phyloP scores from a whole-genome alignment of 495 filamentous ascomycete species.

The Cairneyella variabilis region DNA sequence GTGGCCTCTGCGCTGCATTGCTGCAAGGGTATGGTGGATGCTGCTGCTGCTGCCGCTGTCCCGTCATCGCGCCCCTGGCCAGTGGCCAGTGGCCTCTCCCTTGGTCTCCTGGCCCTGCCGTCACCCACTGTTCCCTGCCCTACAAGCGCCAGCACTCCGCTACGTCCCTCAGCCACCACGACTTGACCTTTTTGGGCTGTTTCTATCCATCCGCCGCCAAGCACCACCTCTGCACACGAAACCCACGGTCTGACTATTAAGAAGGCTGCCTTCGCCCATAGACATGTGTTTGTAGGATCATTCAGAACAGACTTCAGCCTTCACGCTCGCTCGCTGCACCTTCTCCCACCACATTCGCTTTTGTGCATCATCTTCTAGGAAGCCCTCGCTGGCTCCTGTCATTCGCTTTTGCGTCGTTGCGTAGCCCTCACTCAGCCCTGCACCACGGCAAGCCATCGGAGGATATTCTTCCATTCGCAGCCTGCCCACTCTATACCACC shows the following conservation, averaged over 20 bases:
- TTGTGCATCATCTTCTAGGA: constrained; percentile 34
- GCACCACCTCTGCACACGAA: constrained; percentile 2
- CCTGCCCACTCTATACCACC: constrained; percentile 6
- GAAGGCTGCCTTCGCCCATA: constrained; percentile 5
- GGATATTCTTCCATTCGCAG: constrained; percentile 5
- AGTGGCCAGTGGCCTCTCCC: background rate
- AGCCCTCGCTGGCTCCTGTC: constrained; percentile 64
- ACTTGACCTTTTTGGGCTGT: constrained; percentile 10
- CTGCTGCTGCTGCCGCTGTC: too few species aligned
- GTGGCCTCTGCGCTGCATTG: too few species aligned
- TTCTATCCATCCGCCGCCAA: constrained; percentile 7
- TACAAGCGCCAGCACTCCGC: background rate
- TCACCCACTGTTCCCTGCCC: background rate
- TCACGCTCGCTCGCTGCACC: constrained; percentile 5
- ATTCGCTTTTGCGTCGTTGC: constrained; percentile 43
- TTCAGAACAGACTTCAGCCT: constrained; percentile 13
- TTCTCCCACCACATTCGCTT: constrained; percentile 25
- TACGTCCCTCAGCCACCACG: constrained; percentile 12
- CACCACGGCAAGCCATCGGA: constrained; percentile 20
- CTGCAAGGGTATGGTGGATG: too few species aligned
- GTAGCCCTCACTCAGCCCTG: constrained; percentile 20
- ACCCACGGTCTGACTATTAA: constrained; percentile 20
- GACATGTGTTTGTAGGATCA: constrained; percentile 22
- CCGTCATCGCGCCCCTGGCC: background rate
- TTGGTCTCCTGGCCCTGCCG: background rate